Evolutionary conservation across 2,329 filamentous ascomycete genomes (phyloP), one percentile per base, ranked within the genome.

Genomic region (Chrysosporium queenslandicum): DNA sequence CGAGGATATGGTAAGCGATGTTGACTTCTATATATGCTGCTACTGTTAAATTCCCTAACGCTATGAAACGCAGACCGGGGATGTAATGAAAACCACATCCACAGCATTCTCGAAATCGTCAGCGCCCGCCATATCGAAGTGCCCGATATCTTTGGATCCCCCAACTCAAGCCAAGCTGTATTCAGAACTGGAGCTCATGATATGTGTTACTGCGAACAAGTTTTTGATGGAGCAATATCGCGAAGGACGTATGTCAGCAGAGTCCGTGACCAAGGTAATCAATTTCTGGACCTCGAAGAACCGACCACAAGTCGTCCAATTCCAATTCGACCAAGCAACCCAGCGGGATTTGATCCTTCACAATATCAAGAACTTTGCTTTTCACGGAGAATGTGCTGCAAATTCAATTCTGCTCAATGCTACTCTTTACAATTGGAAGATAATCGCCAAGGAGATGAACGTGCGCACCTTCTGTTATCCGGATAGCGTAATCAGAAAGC

Each of bases 261-360:
- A 70, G 14, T 71, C 70, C 3, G 63, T 75, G 50, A 60, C 59
- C 20, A 70, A 66, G 49, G 54, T 71, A 34, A 65, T 60, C 41
- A 61, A 63, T 27, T 63, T 60, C 54, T 75, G 75, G 75, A 64
- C 62, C 29, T 65, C 66, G 1, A 74, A 73, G 53, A 74, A 75
- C 46, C 64, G 74, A 9, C 70, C 73, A 14, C 66, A 68, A 37
- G 74, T 78, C 20, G 64, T 70, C 7, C 72, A 77, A 54, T 78
- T 78, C 59, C 70, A 72, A 56, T 78, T 75, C 57, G 75, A 78
- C 59, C 72, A 77, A 60, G 61, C 62, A 18, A 77, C 74, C 7
- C 76, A 79, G 58, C 67, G 69, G 9, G 68, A 73, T 18, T 61
- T 79, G 4, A 70, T 78, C 52, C 57, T 67, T 9, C 62, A 66